These are phyloP conservation scores for Plectosphaerella plurivora DNA, from an alignment of 2,329 filamentous ascomycete genomes.

Conservation along the genomic window DNA sequence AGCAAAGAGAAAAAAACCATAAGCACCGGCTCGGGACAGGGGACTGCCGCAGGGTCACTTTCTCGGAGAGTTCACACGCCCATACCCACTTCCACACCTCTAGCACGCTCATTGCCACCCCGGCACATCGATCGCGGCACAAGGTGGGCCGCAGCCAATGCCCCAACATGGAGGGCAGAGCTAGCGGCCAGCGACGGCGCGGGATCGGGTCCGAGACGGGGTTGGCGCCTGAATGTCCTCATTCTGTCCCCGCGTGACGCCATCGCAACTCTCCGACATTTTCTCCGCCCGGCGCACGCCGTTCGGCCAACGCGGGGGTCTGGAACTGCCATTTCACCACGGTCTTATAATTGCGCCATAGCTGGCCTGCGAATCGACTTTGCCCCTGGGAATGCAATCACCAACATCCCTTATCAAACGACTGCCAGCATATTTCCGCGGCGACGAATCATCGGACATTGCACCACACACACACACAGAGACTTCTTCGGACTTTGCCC, in stretches of 20 bases:
- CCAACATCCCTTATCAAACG: no score
- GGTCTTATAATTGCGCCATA: neutral
- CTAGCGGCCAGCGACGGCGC: neutral
- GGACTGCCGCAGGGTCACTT: no score
- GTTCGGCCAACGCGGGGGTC: no score
- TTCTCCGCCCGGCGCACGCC: constrained; percentile 13
- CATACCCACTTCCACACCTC: no score
- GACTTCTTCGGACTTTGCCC: neutral
- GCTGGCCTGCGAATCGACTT: neutral
- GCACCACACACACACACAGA: neutral
- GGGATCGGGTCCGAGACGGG: neutral
- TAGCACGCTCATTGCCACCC: no score
- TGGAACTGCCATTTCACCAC: neutral
- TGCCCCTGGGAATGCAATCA: no score
- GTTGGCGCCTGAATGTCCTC: constrained; percentile 1
- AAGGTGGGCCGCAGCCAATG: neutral
- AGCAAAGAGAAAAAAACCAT: neutral
- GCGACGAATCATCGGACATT: neutral
- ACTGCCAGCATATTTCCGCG: no score
- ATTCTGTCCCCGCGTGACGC: constrained; percentile 8
- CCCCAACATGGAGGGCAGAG: neutral
- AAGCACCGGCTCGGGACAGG: neutral
- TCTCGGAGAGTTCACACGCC: no score
- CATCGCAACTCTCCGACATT: constrained; percentile 15
- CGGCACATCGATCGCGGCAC: neutral